Percentiles rank a stretch among this genome's conserved stretches.
phyloP scores from a whole-genome alignment of 768 basidiomycete genomes.

The Collybia mongolica region DNA sequence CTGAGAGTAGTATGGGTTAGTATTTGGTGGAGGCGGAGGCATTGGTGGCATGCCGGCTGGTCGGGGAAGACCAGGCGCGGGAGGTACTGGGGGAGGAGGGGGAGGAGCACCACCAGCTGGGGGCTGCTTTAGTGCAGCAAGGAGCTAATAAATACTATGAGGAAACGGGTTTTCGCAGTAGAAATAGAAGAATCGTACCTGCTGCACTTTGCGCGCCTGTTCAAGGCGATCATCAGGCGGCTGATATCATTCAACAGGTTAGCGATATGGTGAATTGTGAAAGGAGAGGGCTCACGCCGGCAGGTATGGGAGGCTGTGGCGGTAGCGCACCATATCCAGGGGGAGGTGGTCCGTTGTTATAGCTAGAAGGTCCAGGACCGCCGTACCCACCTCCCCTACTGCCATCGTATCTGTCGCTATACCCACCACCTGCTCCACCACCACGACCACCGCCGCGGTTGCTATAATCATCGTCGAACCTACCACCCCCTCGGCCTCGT shows the following conservation, averaged over 20 bases:
- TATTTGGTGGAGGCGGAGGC: constrained; percentile 28
- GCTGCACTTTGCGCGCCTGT: constrained; percentile 85
- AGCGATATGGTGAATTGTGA: not conserved
- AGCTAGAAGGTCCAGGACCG: constrained; percentile 24
- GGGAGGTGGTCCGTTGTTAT: constrained; percentile 21
- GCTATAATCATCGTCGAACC: constrained; percentile 43
- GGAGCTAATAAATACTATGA: not conserved
- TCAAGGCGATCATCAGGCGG: constrained; percentile 78
- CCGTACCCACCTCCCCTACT: constrained; percentile 30
- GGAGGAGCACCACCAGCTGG: constrained; percentile 41
- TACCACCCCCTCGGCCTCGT: constrained; percentile 35
- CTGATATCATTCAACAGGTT: constrained; percentile 23
- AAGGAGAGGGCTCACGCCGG: not conserved
- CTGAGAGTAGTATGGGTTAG: constrained; percentile 43
- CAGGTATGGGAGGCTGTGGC: constrained; percentile 26
- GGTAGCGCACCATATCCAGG: constrained; percentile 26
- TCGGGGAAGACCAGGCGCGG: constrained; percentile 31
- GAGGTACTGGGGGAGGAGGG: constrained; percentile 27
- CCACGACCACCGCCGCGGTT: constrained; percentile 25
- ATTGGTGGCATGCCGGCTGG: constrained; percentile 32
- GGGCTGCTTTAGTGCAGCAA: constrained; percentile 4
- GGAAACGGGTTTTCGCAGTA: not conserved
- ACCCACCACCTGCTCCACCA: constrained; percentile 36
- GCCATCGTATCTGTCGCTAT: constrained; percentile 42
- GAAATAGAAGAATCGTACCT: constrained; percentile 34